Percentiles rank a stretch among this genome's conserved stretches.
phyloP scores from a whole-genome alignment of 192 early-diverging fungal genomes.

The Piromyces sp. region DNA sequence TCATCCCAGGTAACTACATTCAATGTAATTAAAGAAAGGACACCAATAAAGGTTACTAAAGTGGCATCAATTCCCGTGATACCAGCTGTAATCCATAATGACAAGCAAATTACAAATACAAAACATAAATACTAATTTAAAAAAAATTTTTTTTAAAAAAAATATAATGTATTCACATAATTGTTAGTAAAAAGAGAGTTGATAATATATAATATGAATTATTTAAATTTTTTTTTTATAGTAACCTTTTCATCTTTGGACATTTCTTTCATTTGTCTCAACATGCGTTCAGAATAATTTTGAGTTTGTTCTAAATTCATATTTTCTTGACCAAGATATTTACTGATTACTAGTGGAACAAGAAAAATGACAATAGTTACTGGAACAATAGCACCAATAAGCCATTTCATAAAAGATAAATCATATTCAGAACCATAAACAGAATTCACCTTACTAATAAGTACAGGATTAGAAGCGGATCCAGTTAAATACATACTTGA shows the following conservation, averaged over 20 bases:
- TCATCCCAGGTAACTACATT: slow-evolving; percentile 49
- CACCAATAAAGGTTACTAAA: slow-evolving; percentile 46
- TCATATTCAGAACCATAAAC: slow-evolving; percentile 8
- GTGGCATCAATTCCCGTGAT: slow-evolving; percentile 42
- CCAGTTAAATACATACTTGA: slow-evolving; percentile 25
- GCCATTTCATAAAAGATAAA: not conserved
- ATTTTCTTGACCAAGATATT: not conserved
- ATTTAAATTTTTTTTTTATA: too few species aligned
- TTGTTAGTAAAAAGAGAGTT: too few species aligned
- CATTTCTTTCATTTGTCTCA: slow-evolving; percentile 6
- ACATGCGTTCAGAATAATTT: slow-evolving; percentile 7
- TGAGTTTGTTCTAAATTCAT: not conserved
- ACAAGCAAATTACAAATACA: slow-evolving; percentile 31
- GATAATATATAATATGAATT: too few species aligned
- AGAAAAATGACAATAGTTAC: not conserved
- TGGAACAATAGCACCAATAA: not conserved
- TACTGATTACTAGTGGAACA: not conserved
- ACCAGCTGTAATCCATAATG: slow-evolving; percentile 40
- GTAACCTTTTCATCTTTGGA: slow-evolving; percentile 8
- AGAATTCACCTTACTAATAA: slow-evolving; percentile 47
- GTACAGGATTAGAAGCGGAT: slow-evolving; percentile 49
- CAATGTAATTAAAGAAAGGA: slow-evolving; percentile 31
- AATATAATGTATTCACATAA: too few species aligned
- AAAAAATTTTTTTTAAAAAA: too few species aligned
- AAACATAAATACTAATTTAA: slow-evolving; percentile 14